Evolutionary conservation across 768 basidiomycete genomes (phyloP).

Genomic region (Hypholoma fasciculare): DNA sequence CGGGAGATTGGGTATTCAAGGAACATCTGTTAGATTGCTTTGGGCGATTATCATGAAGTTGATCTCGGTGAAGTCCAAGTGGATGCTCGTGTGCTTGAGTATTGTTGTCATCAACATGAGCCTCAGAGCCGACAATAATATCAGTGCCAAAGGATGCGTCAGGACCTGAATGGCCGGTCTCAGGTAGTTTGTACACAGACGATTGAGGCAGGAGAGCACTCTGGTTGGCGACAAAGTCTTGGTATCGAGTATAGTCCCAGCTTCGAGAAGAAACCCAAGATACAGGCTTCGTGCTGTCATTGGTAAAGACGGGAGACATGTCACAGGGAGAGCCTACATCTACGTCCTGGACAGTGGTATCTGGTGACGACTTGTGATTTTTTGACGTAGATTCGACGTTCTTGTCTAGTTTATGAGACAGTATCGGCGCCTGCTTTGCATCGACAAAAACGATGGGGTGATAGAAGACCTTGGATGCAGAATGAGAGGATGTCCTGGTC

Average conservation of each 20-base stretch:
- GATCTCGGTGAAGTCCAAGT: too few relatives aligned
- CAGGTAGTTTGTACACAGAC: background rate
- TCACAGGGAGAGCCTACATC: too few relatives aligned
- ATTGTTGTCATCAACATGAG: too few relatives aligned
- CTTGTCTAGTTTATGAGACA: background rate
- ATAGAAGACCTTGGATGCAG: background rate
- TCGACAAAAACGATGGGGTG: conserved; percentile 6
- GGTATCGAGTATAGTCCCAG: conserved; percentile 20
- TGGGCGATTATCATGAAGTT: background rate
- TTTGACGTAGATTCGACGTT: background rate
- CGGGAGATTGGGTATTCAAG: background rate
- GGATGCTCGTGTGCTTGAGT: too few relatives aligned
- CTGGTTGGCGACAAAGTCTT: conserved; percentile 14
- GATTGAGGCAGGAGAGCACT: background rate
- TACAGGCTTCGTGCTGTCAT: conserved; percentile 6
- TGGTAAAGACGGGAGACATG: background rate
- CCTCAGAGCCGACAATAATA: too few relatives aligned
- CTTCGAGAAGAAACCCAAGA: conserved; percentile 23
- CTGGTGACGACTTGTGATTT: background rate
- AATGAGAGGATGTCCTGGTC: background rate
- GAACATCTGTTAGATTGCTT: background rate
- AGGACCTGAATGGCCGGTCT: background rate
- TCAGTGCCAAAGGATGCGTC: too few relatives aligned
- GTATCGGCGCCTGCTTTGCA: background rate
- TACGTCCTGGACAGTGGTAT: too few relatives aligned